A percentile compares a stretch with the other conserved stretches of the same genome.
Evolutionary conservation across 805 yeast species (phyloP).

Genomic region (Ogataea nakhonphanomensis): DNA sequence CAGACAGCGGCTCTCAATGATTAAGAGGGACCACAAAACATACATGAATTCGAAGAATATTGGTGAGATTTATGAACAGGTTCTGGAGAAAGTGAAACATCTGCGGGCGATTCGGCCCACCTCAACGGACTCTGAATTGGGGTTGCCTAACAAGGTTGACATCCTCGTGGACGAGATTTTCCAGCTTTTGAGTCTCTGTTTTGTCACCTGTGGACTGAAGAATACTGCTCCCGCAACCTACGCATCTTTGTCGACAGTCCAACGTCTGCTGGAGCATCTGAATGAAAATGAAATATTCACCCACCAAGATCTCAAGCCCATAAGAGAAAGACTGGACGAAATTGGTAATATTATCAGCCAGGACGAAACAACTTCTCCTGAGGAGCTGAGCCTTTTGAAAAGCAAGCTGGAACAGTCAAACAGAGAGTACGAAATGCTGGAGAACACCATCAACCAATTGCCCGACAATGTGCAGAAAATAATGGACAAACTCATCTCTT

Average conservation of each 20-base stretch:
- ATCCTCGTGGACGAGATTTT: slow-evolving; percentile 81
- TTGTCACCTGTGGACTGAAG: slow-evolving; percentile 87
- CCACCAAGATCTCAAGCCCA: slow-evolving; percentile 76
- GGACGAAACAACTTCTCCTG: slow-evolving; percentile 46
- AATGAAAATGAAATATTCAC: slow-evolving; percentile 81
- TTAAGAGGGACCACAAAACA: slow-evolving; percentile 63
- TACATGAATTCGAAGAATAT: slow-evolving; percentile 69
- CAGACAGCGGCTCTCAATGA: slow-evolving; percentile 40
- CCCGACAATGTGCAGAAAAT: slow-evolving; percentile 47
- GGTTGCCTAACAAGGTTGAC: slow-evolving; percentile 55
- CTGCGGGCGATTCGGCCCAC: slow-evolving; percentile 49
- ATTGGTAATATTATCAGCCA: slow-evolving; percentile 59
- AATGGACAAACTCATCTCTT: slow-evolving; percentile 56
- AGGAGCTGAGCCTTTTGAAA: slow-evolving; percentile 45
- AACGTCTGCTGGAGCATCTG: slow-evolving; percentile 77
- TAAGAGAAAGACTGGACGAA: slow-evolving; percentile 67
- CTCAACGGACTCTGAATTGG: slow-evolving; percentile 9
- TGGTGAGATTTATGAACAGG: slow-evolving; percentile 54
- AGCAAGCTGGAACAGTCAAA: slow-evolving; percentile 64
- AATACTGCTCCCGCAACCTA: slow-evolving; percentile 93
- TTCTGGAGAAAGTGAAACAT: slow-evolving; percentile 50
- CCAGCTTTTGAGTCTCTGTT: slow-evolving; percentile 80
- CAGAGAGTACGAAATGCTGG: slow-evolving; percentile 53
- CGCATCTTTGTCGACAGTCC: slow-evolving; percentile 83
- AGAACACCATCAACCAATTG: slow-evolving; percentile 50